Base-by-base conservation (phyloP, 352 stramenopile genomes). In the Globisporangium barbulae region DNA sequence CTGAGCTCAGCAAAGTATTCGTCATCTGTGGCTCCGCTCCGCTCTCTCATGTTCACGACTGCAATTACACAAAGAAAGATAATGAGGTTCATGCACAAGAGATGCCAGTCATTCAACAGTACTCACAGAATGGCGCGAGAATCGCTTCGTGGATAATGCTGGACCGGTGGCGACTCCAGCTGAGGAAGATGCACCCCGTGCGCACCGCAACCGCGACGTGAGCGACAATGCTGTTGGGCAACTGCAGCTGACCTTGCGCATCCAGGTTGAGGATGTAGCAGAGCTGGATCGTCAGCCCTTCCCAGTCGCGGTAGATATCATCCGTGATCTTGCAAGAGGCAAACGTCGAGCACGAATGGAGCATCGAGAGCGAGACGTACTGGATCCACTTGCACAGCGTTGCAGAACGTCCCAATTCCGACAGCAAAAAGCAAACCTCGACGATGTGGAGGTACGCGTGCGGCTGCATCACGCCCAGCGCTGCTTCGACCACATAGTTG, bases 391-490 rank as follows among this genome's bases (percentile, higher is more conserved):
- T 91, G 31, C 73, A 78, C 54, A 95, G 60, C 13, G 83, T 85
- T 6, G 67, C 71, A 0, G 67, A 65, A 50, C 86, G 75, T 2
- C 64, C 71, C 13, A 95, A 60, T 50, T 91, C 77, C 2, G 83
- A 83, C 12, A 95, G 67, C 30, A 95, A 52, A 47, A 95, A 92
- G 31, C 84, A 92, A 1, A 90, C 79, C 68, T 93, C 86, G 28
- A 89, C 82, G 13, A 95, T 89, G 66, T 95, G 86, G 25, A 93
- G 59, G 35, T 92, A 85, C 9, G 86, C 86, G 28, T 95, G 86
- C 12, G 86, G 84, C 49, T 93, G 81, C 73, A 95, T 82, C 15
- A 93, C 86, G 13, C 79, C 77, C 12, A 95, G 73, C 6, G 83
- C 84, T 19, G 83, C 81, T 68, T 95, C 86, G 25, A 91, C 72